phyloP scores from a whole-genome alignment of 192 early-diverging fungal genomes.

The Diversispora eburnea region DNA sequence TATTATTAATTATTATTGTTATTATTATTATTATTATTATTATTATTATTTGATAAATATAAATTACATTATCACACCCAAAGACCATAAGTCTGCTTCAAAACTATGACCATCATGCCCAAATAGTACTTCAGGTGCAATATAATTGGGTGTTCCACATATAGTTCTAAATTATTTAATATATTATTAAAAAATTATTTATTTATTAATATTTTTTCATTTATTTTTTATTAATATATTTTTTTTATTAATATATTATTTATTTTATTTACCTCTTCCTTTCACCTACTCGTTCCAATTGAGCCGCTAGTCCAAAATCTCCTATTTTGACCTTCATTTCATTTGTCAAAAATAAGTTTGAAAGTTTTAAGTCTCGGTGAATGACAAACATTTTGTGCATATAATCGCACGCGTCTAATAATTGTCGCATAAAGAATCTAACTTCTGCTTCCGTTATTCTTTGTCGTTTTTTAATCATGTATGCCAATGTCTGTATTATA shows the following conservation, averaged over 20 bases:
- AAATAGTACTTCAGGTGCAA: slow-evolving; percentile 93
- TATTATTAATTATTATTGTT: background rate
- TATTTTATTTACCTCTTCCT: slow-evolving; percentile 73
- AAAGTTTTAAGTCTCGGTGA: slow-evolving; percentile 94
- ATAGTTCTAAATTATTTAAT: slow-evolving; percentile 62
- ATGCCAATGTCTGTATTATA: slow-evolving; percentile 70
- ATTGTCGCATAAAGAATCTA: slow-evolving; percentile 80
- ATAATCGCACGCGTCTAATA: slow-evolving; percentile 74
- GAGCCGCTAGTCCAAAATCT: slow-evolving; percentile 93
- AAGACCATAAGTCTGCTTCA: slow-evolving; percentile 93
- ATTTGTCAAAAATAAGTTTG: slow-evolving; percentile 83
- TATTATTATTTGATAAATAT: background rate
- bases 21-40: background rate
- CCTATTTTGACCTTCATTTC: slow-evolving; percentile 86
- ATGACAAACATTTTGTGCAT: slow-evolving; percentile 80
- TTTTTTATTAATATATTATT: background rate
- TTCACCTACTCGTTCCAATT: slow-evolving; percentile 71
- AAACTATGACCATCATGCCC: slow-evolving; percentile 82
- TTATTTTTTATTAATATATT: no score
- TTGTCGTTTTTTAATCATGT: slow-evolving; percentile 72
- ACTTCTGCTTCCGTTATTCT: slow-evolving; percentile 87
- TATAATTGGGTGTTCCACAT: slow-evolving; percentile 96
- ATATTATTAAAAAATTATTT: background rate
- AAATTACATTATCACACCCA: slow-evolving; percentile 84
- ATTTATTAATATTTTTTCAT: no score